Evolutionary conservation across 139 green algal species (phyloP).

Genomic region (Coelastrella sp.): DNA sequence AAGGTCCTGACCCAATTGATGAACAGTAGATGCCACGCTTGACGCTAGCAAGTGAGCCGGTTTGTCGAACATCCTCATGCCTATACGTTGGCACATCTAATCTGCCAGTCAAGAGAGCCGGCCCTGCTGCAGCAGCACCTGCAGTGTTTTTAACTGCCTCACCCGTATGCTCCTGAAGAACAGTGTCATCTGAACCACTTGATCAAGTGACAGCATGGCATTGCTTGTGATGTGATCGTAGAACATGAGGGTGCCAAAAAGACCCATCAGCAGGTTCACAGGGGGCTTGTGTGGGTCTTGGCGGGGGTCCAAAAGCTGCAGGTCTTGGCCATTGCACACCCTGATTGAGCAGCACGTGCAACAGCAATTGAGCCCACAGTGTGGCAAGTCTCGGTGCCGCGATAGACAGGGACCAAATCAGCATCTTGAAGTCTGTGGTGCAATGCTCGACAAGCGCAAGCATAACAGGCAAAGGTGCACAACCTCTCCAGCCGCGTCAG

Average conservation of each 20-base stretch:
- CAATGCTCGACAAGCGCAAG: too few relatives aligned
- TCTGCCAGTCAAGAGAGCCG: not conserved
- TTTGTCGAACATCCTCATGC: not conserved
- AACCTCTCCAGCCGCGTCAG: too few relatives aligned
- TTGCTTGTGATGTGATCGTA: slow-evolving; percentile 45
- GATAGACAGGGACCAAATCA: too few relatives aligned
- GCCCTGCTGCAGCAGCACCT: not conserved
- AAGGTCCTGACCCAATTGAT: not conserved
- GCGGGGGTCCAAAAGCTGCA: not conserved
- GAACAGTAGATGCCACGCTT: not conserved
- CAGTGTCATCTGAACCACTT: not conserved
- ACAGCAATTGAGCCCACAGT: not conserved
- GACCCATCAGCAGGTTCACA: slow-evolving; percentile 8
- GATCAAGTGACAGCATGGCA: not conserved
- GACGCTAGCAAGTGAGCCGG: not conserved
- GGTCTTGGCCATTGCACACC: slow-evolving; percentile 39
- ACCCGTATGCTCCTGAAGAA: not conserved
- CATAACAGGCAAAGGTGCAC: too few relatives aligned
- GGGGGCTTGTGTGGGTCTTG: not conserved
- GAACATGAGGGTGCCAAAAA: slow-evolving; percentile 42
- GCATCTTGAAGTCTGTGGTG: too few relatives aligned
- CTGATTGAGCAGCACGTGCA: not conserved
- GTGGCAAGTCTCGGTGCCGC: not conserved
- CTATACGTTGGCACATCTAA: not conserved
- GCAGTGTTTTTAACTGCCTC: not conserved